A percentile compares a stretch with the other conserved stretches of the same genome.
Conservation (phyloP, 2,329 filamentous ascomycete genomes). For the Tricladium varicosporioides region DNA sequence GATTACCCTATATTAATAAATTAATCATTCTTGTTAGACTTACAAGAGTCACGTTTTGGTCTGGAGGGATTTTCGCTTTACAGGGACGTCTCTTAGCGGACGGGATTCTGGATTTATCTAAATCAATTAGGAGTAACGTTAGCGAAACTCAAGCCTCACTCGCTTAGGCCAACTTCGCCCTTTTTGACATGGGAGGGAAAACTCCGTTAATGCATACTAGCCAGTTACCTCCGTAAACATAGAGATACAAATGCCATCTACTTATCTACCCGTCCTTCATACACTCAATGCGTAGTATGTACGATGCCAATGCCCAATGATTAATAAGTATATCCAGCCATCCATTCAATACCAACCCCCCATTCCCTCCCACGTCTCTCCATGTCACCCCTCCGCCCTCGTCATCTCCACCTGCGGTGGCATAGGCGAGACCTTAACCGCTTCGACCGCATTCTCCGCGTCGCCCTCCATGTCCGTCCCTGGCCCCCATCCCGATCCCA, state of each 20-base stretch:
- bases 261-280: too few relatives aligned
- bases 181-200: too few relatives aligned
- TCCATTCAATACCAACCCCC: background rate
- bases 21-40: too few relatives aligned
- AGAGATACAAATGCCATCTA: too few relatives aligned
- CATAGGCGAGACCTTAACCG: background rate
- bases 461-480: background rate
- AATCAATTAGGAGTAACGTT: too few relatives aligned
- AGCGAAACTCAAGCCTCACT: too few relatives aligned
- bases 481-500: constrained; percentile 31
- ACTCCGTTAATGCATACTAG: too few relatives aligned
- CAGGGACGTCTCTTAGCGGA: background rate
- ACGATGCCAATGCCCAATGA: too few relatives aligned
- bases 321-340: background rate
- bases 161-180: too few relatives aligned
- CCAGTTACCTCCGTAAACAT: too few relatives aligned
- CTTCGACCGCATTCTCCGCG: constrained; percentile 4
- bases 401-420: background rate
- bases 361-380: background rate
- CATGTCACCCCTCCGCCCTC: background rate
- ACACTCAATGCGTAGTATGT: too few relatives aligned
- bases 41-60: background rate
- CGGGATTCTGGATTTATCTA: too few relatives aligned
- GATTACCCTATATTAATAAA: background rate
- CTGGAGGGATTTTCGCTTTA: background rate